A percentile compares a stretch with the other conserved stretches of the same genome.
phyloP scores from a whole-genome alignment of 176 grass and related monocot genomes.

The Olyra latifolia region DNA sequence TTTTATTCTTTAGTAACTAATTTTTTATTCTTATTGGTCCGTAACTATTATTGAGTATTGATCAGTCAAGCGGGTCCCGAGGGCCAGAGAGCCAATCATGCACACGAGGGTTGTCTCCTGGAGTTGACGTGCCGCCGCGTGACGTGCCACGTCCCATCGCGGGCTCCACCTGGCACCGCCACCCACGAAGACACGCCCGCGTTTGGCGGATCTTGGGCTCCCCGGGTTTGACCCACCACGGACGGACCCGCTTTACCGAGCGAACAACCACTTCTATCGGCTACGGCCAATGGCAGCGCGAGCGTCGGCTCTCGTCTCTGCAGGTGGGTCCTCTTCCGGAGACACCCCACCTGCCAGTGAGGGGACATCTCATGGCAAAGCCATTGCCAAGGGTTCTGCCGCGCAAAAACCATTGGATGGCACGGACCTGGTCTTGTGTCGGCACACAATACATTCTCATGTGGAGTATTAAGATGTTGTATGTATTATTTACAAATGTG shows the following conservation, averaged over 20 bases:
- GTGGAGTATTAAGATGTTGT: no score
- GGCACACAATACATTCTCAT: no score
- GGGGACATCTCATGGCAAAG: neutral
- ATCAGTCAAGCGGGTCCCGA: neutral
- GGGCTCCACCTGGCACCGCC: slow-evolving; percentile 12
- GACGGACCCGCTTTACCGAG: neutral
- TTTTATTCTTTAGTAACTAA: no score
- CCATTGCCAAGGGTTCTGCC: neutral
- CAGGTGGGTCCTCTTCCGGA: neutral
- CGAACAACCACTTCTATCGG: neutral
- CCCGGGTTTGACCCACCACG: neutral
- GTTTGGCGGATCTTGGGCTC: slow-evolving; percentile 35
- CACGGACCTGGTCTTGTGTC: no score
- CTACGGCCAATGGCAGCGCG: no score
- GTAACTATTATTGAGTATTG: no score
- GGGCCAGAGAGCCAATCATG: neutral
- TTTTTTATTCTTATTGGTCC: no score
- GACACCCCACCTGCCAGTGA: neutral
- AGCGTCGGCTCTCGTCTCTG: neutral
- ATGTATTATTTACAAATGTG: no score
- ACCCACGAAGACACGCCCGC: slow-evolving; percentile 5
- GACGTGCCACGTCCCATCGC: slow-evolving; percentile 25
- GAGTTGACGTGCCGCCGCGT: neutral
- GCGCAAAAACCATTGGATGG: neutral
- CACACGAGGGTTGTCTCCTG: slow-evolving; percentile 30